Conservation (phyloP, 306 rosid species). For the Quercus bicolor region DNA sequence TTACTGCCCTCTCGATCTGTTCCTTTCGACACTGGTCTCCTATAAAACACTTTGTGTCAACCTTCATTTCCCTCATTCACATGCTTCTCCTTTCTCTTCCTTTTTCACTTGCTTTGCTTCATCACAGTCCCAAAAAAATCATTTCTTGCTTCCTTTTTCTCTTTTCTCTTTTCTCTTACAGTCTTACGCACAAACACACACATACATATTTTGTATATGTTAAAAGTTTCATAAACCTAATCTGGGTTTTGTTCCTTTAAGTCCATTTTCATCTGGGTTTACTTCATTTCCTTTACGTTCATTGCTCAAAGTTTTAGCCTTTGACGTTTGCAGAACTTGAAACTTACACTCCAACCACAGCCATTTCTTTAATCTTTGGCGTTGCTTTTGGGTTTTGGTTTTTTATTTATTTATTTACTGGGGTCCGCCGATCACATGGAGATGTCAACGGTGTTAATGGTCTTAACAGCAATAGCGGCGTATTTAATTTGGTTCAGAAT, state of each 20-base stretch:
- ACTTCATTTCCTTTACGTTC: not conserved
- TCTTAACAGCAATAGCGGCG: constrained; percentile 46
- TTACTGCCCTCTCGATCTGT: too few species aligned
- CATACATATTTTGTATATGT: not conserved
- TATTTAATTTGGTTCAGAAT: constrained; percentile 66
- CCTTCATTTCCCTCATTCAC: constrained; percentile 10
- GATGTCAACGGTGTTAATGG: constrained; percentile 37
- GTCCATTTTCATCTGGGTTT: not conserved
- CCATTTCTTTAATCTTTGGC: not conserved
- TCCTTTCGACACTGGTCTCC: not conserved
- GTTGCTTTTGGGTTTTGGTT: not conserved
- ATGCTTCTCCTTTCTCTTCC: not conserved
- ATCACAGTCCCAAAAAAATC: not conserved
- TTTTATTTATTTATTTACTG: not conserved
- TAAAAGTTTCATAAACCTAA: not conserved
- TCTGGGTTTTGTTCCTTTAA: constrained; percentile 12
- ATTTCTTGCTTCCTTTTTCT: not conserved
- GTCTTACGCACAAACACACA: not conserved
- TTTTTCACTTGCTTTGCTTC: not conserved
- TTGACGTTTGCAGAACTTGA: not conserved
- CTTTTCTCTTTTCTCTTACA: not conserved
- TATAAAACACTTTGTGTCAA: constrained; percentile 17
- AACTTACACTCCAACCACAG: not conserved
- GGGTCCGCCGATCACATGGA: constrained; percentile 50
- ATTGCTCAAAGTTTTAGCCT: not conserved